Percentiles rank a stretch among this genome's conserved stretches.
These are phyloP conservation scores for Penicillium aurantiogriseum DNA, from an alignment of 2,329 filamentous ascomycete genomes.

Conservation along the genomic window DNA sequence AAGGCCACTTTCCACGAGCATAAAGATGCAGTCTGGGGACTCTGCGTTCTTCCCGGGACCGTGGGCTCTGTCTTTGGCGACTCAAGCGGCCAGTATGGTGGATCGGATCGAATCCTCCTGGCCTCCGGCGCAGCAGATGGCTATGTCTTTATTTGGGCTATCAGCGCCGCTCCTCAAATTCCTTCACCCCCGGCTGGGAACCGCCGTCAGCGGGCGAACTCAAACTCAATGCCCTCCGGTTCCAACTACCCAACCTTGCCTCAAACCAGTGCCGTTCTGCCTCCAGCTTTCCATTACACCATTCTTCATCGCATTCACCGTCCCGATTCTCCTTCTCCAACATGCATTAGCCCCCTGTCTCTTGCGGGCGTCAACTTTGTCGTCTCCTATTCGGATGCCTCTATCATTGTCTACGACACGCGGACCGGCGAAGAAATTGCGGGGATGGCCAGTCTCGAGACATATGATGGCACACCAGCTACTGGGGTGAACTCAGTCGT, in stretches of 20 bases:
- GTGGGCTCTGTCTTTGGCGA: slow-evolving; percentile 75
- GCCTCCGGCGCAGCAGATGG: slow-evolving; percentile 90
- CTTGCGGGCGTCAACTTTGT: slow-evolving; percentile 82
- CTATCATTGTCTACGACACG: slow-evolving; percentile 89
- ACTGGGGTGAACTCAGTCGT: slow-evolving; percentile 88
- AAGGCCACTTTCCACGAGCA: slow-evolving; percentile 94
- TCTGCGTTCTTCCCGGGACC: slow-evolving; percentile 86
- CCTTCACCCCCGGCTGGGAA: slow-evolving; percentile 67
- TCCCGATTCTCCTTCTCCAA: slow-evolving; percentile 70
- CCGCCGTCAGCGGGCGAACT: slow-evolving; percentile 77
- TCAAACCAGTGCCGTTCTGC: slow-evolving; percentile 81
- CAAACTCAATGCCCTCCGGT: slow-evolving; percentile 92
- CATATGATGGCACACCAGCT: slow-evolving; percentile 81
- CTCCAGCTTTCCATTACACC: slow-evolving; percentile 82
- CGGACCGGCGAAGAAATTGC: slow-evolving; percentile 87
- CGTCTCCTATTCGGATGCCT: slow-evolving; percentile 86
- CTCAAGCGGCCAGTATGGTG: slow-evolving; percentile 69
- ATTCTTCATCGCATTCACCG: slow-evolving; percentile 83
- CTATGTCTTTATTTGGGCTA: slow-evolving; percentile 88
- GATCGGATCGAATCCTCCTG: slow-evolving; percentile 81
- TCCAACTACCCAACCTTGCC: slow-evolving; percentile 88
- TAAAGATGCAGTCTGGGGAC: slow-evolving; percentile 91
- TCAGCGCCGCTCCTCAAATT: slow-evolving; percentile 61
- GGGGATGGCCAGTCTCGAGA: slow-evolving; percentile 89
- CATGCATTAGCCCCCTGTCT: slow-evolving; percentile 88